phyloP scores from a whole-genome alignment of 805 yeast genomes.

The Clavispora asparagi region DNA sequence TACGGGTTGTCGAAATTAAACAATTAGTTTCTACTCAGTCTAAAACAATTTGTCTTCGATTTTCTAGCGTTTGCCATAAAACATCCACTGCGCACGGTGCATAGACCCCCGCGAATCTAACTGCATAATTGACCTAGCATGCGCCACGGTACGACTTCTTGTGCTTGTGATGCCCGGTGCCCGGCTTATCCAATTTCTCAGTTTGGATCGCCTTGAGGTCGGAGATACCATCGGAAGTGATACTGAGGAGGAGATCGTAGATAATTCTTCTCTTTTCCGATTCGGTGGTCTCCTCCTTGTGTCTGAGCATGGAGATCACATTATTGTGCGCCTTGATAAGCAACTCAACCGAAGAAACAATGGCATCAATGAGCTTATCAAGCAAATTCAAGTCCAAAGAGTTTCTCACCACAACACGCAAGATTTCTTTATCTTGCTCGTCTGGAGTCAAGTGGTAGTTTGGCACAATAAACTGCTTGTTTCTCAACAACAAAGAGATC shows the following conservation, averaged over 20 bases:
- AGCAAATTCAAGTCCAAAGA: slow-evolving; percentile 51
- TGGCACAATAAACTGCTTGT: slow-evolving; percentile 77
- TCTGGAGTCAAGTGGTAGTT: slow-evolving; percentile 79
- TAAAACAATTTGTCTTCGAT: too few species aligned
- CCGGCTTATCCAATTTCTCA: slow-evolving; percentile 15
- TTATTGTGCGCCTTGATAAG: slow-evolving; percentile 44
- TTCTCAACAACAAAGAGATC: slow-evolving; percentile 66
- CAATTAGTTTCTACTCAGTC: too few species aligned
- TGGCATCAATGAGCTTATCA: slow-evolving; percentile 49
- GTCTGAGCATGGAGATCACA: slow-evolving; percentile 23
- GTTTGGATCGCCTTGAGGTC: slow-evolving; percentile 25
- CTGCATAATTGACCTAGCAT: slow-evolving; percentile 17
- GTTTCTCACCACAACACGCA: slow-evolving; percentile 78
- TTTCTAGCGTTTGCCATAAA: too few species aligned
- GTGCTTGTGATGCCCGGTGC: slow-evolving; percentile 19
- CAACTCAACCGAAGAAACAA: slow-evolving; percentile 47
- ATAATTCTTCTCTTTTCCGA: slow-evolving; percentile 30
- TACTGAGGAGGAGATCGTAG: slow-evolving; percentile 46
- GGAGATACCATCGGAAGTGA: slow-evolving; percentile 53
- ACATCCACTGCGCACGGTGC: too few species aligned
- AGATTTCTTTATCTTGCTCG: slow-evolving; percentile 53
- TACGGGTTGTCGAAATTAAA: too few species aligned
- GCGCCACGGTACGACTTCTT: slow-evolving; percentile 33
- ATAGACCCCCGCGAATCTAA: not conserved
- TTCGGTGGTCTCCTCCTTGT: slow-evolving; percentile 11